phyloP scores from a whole-genome alignment of 768 basidiomycete genomes.

The Mycena vitilis region DNA sequence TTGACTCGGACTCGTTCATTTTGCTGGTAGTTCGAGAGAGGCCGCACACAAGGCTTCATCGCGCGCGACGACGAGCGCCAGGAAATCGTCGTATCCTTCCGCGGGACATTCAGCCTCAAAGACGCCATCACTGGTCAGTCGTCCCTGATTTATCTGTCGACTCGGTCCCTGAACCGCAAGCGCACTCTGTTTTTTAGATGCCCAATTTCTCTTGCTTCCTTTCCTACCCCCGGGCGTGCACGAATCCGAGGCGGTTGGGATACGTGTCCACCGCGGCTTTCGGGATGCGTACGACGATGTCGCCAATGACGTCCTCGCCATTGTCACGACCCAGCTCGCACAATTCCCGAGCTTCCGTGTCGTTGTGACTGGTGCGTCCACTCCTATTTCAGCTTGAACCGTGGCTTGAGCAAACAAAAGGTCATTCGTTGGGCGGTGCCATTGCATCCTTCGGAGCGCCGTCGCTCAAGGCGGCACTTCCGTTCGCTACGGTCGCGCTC shows the following conservation, averaged over 20 bases:
- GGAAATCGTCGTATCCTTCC: constrained; percentile 40
- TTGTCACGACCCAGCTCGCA: neutral
- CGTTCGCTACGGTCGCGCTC: constrained; percentile 4
- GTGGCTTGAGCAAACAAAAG: neutral
- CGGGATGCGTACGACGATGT: constrained; percentile 21
- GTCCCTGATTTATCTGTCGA: neutral
- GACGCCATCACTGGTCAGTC: constrained; percentile 2
- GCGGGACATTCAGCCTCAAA: constrained; percentile 33
- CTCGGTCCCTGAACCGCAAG: neutral
- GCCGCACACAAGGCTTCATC: constrained; percentile 38
- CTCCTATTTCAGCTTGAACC: neutral
- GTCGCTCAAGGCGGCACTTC: constrained; percentile 33
- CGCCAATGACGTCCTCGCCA: neutral
- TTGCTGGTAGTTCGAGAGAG: constrained; percentile 3
- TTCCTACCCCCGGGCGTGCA: constrained; percentile 6
- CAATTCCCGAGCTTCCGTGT: constrained; percentile 27
- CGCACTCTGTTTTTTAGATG: neutral
- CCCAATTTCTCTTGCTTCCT: neutral
- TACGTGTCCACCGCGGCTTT: constrained; percentile 18
- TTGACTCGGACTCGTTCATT: neutral
- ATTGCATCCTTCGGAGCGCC: constrained; percentile 39
- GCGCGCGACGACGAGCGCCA: constrained; percentile 37
- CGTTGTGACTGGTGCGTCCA: constrained; percentile 31
- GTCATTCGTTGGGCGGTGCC: constrained; percentile 42
- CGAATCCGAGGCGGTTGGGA: neutral